Percentiles rank a stretch among this genome's conserved stretches.
Conservation (phyloP, 106 monocot species). For the Triglochin maritima region DNA sequence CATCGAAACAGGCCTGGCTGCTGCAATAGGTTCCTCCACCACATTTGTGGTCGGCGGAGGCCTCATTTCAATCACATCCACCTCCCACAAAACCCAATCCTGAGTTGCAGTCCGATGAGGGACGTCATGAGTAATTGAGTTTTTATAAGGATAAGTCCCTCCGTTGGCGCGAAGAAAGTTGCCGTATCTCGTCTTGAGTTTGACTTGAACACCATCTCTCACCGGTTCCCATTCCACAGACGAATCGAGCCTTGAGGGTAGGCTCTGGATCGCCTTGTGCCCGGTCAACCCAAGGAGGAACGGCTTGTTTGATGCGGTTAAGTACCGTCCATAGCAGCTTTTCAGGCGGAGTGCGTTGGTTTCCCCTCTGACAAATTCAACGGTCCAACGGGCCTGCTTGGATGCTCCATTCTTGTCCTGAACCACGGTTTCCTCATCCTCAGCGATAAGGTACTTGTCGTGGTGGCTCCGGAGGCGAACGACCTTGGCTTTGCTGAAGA, state of each 20-base stretch:
- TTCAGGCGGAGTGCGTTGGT: slow-evolving; percentile 35
- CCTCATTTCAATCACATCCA: slow-evolving; percentile 8
- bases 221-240: slow-evolving; percentile 95
- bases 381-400: slow-evolving; percentile 30
- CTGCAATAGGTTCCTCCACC: neutral
- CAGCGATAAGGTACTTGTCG: slow-evolving; percentile 52
- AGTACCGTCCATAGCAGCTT: slow-evolving; percentile 53
- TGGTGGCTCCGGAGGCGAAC: slow-evolving; percentile 52
- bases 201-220: slow-evolving; percentile 47
- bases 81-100: slow-evolving; percentile 68
- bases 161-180: slow-evolving; percentile 26
- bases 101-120: slow-evolving; percentile 68
- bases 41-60: neutral
- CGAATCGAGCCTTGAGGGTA: slow-evolving; percentile 58
- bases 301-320: slow-evolving; percentile 75
- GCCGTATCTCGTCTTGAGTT: slow-evolving; percentile 48
- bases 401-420: slow-evolving; percentile 39
- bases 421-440: slow-evolving; percentile 33
- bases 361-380: slow-evolving; percentile 20
- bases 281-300: slow-evolving; percentile 78
- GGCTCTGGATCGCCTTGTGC: slow-evolving; percentile 57
- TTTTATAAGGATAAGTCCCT: slow-evolving; percentile 71
- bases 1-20: neutral
- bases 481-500: slow-evolving; percentile 36
- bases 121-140: slow-evolving; percentile 85